Evolutionary conservation across 495 filamentous ascomycete genomes (phyloP).

Genomic region (Podospora australis): DNA sequence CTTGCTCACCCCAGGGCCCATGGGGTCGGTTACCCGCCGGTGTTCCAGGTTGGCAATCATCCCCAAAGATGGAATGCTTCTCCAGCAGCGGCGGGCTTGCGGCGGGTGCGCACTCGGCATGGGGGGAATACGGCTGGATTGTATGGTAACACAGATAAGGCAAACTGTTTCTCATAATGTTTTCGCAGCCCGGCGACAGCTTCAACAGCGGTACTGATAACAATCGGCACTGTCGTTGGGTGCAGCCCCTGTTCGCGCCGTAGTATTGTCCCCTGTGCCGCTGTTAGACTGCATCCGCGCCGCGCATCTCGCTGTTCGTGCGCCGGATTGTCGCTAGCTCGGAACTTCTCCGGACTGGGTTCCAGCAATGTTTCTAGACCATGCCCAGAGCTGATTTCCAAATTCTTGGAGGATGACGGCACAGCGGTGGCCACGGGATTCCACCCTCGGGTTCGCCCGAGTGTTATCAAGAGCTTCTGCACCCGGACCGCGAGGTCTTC

Average conservation of each 20-base stretch:
- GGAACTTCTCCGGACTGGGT: background rate
- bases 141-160: background rate
- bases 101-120: background rate
- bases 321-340: background rate
- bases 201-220: conserved; percentile 5
- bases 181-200: background rate
- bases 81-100: background rate
- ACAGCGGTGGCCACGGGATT: background rate
- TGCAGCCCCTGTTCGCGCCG: background rate
- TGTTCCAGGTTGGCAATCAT: background rate
- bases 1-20: too few relatives aligned
- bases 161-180: too few relatives aligned
- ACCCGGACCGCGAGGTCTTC: background rate
- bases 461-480: background rate
- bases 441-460: background rate
- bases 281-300: conserved; percentile 1
- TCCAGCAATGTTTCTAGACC: too few relatives aligned
- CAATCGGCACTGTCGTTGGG: background rate
- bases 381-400: background rate
- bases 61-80: background rate
- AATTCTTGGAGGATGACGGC: background rate
- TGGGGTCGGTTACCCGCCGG: background rate
- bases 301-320: background rate
- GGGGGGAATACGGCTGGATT: background rate
- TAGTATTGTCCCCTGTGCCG: conserved; percentile 3